Base-by-base conservation (phyloP, 2,329 filamentous ascomycete genomes). In the Paraconiothyrium brasiliense region DNA sequence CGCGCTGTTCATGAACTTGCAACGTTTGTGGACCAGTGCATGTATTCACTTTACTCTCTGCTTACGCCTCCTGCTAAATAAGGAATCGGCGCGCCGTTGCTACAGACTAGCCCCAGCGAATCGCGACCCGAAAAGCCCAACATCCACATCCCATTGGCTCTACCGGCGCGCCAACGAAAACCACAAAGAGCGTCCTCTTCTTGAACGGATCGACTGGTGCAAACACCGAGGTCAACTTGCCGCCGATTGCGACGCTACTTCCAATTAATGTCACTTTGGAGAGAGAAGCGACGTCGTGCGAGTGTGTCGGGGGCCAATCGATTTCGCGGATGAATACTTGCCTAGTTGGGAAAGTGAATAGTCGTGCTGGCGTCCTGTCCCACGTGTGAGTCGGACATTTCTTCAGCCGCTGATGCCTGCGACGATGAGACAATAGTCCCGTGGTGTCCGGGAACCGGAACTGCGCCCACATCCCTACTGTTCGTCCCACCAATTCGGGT, bases 101-200 rank as follows among this genome's bases (percentile, higher is more conserved):
- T n/a, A 60, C 43, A 57, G 35, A 27, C 56, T 48, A 58, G 57
- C 34, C 57, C 43, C 43, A 52, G 32, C 60, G 57, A 59, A 59
- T 62, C 56, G 57, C 51, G 5, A 46, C 24, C 52, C 37, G 14
- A 37, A 63, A 56, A 20, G 60, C 65, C 62, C 20, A 58, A 52
- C 61, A 57, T 55, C 13, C 22, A 65, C 61, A 24, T 50, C 47
- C 61, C 60, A 78, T 77, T 78, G 72, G 75, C 60, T 65, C 30
- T 51, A 35, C 50, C 59, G 62, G 67, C 74, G 72, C 73, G 68
- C 66, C 57, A 62, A 64, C 56, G 44, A 54, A 57, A 61, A 59
- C 61, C 67, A 65, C 64, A 69, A 67, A 67, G 59, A 16, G 66
- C 59, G 64, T 49, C 32, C 50, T 41, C 58, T 67, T 66, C 52